Base-by-base conservation (phyloP, 2,329 filamentous ascomycete species). In the Colletotrichum tofieldiae region DNA sequence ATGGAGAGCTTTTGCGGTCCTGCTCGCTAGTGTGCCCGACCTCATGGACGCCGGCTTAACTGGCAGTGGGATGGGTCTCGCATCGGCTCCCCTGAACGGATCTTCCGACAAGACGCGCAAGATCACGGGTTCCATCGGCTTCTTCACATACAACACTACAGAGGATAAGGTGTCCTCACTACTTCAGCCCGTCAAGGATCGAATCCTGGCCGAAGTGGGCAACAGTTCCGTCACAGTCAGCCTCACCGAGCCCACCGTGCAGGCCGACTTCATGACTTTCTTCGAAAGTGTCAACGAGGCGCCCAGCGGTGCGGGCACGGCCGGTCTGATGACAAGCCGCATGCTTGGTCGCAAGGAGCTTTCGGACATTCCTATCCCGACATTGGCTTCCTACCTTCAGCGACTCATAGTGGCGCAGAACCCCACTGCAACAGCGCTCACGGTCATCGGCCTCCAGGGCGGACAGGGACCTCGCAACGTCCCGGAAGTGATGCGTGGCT, bases 331-430 rank as follows among this genome's bases (percentile, higher is more conserved):
- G 52, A 65, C 65, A 20, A 75, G 72, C 66, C 72, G 69, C 14
- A 65, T 74, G 0, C 54, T 75, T 20, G 74, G 74, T 37, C 73
- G 74, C 59, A 64, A 61, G 18, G 73, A 75, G 47, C 70, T 75
- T n/a, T 45, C 37, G 11, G 66, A 71, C 6, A 66, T 73, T 18
- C 37, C 59, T 0, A 29, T 51, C 0, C 52, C 71, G 20, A 64
- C 64, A 7, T 23, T 74, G 18, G 65, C 56, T 1, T 62, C 66
- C 2, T 69, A 73, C 41, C 60, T 75, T 16, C 60, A 73, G 66
- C 55, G 20, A 11, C 20, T 67, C 1, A 52, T 65, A 3, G 26
- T 35, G 3, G 12, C 70, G 1, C 52, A 68, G 26, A 23, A 58
- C 35, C 49, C 68, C 6, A 63, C 43, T 7, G 32, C 56, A 20